Evolutionary conservation across 1,284 basidiomycete species (phyloP), one percentile per base, ranked within the genome.

Genomic region (Ceratobasidium papillatum): DNA sequence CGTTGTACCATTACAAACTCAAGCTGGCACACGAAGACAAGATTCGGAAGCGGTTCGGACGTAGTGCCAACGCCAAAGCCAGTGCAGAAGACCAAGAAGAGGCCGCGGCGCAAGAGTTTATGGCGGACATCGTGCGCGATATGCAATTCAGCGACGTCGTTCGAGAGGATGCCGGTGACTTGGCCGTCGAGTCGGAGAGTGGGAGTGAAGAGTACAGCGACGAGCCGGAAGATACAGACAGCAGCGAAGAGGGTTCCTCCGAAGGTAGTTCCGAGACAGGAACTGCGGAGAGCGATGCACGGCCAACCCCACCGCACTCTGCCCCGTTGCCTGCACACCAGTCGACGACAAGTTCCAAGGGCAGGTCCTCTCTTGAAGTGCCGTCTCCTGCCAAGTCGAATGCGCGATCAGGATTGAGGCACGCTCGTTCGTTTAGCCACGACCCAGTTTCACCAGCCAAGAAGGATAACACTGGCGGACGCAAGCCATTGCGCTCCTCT

Each of bases 11-110:
- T 82, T 96, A 97, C 83, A 90, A 92, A 81, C 88, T 96, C 77
- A 98, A 98, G 84, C 86, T 97, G 32, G 87, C 93, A 14, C 92
- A 97, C 79, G 96, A 98, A 82, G 92, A 92, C 79, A 95, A 94
- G 83, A 85, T 98, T 51, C 87, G 94, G 32, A 86, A 90, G 65
- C 87, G 95, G 38, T 95, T 98, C 81, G 88, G 89, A 49, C 86
- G 87, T 71, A 84, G 78, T 80, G 80, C 62, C 85, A 87, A 75
- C 32, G 77, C 78, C 30, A 80, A 79, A 5, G 76, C 76, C 22
- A 81, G 78, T 68, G 87, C 87, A 3, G 89, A 90, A 75, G 87
- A 73, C 14, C 71, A 87, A 14, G 91, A 93, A 81, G 92, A 92
- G 77, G 90, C 93, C 78, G 90, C 91, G 41, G 90, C 95, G 38